Percentiles rank a stretch among this genome's conserved stretches.
phyloP scores from a whole-genome alignment of 2,329 filamentous ascomycete genomes.

The Cytospora paraplurivora region DNA sequence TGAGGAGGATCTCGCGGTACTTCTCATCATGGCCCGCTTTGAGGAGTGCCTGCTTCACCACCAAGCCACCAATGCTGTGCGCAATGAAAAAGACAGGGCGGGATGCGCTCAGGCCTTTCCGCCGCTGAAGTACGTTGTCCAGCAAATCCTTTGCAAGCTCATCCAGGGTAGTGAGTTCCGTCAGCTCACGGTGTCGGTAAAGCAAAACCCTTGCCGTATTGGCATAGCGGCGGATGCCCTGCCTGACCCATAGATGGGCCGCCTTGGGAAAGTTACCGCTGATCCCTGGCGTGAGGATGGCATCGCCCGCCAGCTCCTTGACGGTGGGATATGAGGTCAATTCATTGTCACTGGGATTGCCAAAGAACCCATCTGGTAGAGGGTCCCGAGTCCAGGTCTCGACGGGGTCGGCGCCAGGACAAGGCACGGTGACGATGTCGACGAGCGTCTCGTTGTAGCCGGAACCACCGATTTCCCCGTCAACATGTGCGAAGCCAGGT shows the following conservation, averaged over 20 bases:
- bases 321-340: slow-evolving; percentile 35
- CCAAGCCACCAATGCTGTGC: slow-evolving; percentile 63
- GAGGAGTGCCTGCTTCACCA: slow-evolving; percentile 59
- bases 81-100: slow-evolving; percentile 62
- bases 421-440: slow-evolving; percentile 57
- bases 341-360: slow-evolving; percentile 37
- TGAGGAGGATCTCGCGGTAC: slow-evolving; percentile 50
- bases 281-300: slow-evolving; percentile 39
- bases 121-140: slow-evolving; percentile 43
- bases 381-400: slow-evolving; percentile 56
- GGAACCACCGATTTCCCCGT: slow-evolving; percentile 45
- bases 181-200: slow-evolving; percentile 51
- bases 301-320: slow-evolving; percentile 38
- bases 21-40: slow-evolving; percentile 45
- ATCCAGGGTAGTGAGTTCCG: slow-evolving; percentile 47
- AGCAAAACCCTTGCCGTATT: slow-evolving; percentile 53
- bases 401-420: slow-evolving; percentile 54
- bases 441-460: slow-evolving; percentile 56
- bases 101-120: slow-evolving; percentile 36
- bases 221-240: slow-evolving; percentile 53
- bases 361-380: slow-evolving; percentile 50
- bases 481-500: slow-evolving; percentile 46
- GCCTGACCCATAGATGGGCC: slow-evolving; percentile 53
- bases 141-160: slow-evolving; percentile 51
- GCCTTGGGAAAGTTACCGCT: slow-evolving; percentile 38